These are phyloP conservation scores for Hypoxylon sp. DNA, from an alignment of 2,329 filamentous ascomycete genomes.

Conservation along the genomic window DNA sequence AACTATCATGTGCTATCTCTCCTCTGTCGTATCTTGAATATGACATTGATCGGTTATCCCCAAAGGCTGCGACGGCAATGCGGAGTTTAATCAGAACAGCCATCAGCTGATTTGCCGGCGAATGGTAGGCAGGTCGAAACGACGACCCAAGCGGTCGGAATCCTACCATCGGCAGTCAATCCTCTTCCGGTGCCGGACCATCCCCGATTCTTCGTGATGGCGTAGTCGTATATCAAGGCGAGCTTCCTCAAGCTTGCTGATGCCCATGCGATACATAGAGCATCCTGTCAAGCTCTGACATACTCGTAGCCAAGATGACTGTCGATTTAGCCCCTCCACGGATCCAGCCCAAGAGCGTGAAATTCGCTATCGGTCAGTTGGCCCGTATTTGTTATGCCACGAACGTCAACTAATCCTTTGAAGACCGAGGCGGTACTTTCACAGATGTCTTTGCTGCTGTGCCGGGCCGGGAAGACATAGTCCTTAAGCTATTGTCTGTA, in stretches of 20 bases:
- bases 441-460: constrained; percentile 61
- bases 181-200: constrained; percentile 38
- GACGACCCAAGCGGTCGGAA: constrained; percentile 23
- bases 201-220: constrained; percentile 30
- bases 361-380: constrained; percentile 44
- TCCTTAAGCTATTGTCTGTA: constrained; percentile 82
- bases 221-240: constrained; percentile 32
- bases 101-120: constrained; percentile 29
- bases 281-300: constrained; percentile 7
- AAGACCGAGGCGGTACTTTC: constrained; percentile 47
- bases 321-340: constrained; percentile 26
- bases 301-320: constrained; percentile 36
- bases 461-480: constrained; percentile 74
- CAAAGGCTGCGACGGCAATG: constrained; percentile 10
- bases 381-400: neutral
- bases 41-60: neutral
- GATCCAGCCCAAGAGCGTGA: constrained; percentile 43
- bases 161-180: constrained; percentile 19
- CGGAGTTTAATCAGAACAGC: constrained; percentile 2
- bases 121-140: constrained; percentile 39
- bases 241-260: constrained; percentile 27
- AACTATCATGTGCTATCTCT: neutral
- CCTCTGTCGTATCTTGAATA: neutral
- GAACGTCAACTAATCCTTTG: constrained; percentile 22
- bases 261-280: constrained; percentile 23